Conservation (phyloP, 148 eudicot species). For the Vaccinium myrtillus region DNA sequence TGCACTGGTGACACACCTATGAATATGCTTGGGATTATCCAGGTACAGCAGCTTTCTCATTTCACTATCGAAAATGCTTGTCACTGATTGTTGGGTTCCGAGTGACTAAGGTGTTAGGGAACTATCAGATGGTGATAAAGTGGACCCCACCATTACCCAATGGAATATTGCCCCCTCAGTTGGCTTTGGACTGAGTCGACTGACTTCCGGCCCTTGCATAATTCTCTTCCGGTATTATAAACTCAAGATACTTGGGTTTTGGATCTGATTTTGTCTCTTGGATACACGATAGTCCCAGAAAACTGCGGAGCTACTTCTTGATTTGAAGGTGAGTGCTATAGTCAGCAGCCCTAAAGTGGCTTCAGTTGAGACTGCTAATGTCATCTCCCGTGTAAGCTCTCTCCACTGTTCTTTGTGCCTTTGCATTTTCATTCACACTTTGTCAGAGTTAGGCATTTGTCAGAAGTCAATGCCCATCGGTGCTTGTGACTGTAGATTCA, state of each 20-base stretch:
- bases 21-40: slow-evolving; percentile 85
- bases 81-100: neutral
- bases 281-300: slow-evolving; percentile 73
- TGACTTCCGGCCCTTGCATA: neutral
- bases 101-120: neutral
- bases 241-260: neutral
- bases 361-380: slow-evolving; percentile 62
- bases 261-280: slow-evolving; percentile 20
- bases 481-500: slow-evolving; percentile 55
- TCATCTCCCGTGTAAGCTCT: slow-evolving; percentile 61
- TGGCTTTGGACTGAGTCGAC: slow-evolving; percentile 4
- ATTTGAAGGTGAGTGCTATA: slow-evolving; percentile 64
- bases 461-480: neutral
- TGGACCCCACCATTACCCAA: neutral
- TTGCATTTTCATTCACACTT: neutral
- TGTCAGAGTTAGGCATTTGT: neutral
- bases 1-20: slow-evolving; percentile 48
- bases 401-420: neutral
- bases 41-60: slow-evolving; percentile 39
- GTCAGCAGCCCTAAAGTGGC: slow-evolving; percentile 64
- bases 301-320: slow-evolving; percentile 95
- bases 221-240: neutral
- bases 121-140: neutral
- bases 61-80: too few species aligned
- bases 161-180: neutral